Evolutionary conservation across 2,329 filamentous ascomycete species (phyloP), one percentile per base, ranked within the genome.

Genomic region (Hyphodiscus sp.): DNA sequence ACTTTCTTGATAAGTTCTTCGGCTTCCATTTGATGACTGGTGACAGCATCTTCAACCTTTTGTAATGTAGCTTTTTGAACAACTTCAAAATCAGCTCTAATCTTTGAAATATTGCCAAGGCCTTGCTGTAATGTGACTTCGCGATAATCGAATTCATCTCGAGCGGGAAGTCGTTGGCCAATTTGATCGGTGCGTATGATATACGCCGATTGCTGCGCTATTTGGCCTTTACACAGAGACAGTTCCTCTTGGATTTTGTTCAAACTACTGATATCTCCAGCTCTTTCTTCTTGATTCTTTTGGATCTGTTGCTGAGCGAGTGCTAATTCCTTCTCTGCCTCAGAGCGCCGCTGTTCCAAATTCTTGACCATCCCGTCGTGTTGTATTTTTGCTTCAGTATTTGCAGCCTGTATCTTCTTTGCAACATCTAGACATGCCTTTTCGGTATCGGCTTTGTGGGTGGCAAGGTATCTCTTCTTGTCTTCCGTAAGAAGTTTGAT

Each of bases 361-460:
- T 47, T 46, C 8, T 54, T 41, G 0, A 54, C 38, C 3, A 42
- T 13, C 15, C 23, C 18, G 18, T 52, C 49, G 42, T 58, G 51
- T 10, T 49, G 19, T 15, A 20, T 20, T 5, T 42, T 13, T 13
- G 50, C 3, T 16, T 51, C 50, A 10, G 20, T 53, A 18, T 19
- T 49, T 5, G 19, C 47, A 5, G 47, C 45, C 19, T 61, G 55
- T 4, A 47, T 49, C 18, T 52, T 59, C 29, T 58, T 57, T 8
- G 57, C 56, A 43, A 60, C 44, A 20, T 61, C 55, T 20, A 56
- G 47, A 38, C 50, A 46, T 43, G 47, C 41, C 11, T 60, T 57
- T 15, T 66, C 54, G 7, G 73, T 55, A 41, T 69, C 62, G 26
- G 61, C 51, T 38, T 66, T 62, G 15, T 56, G 51, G 10, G 23